Evolutionary conservation across 2,329 filamentous ascomycete genomes (phyloP), one percentile per base, ranked within the genome.

Genomic region (Cladosporium sp.): DNA sequence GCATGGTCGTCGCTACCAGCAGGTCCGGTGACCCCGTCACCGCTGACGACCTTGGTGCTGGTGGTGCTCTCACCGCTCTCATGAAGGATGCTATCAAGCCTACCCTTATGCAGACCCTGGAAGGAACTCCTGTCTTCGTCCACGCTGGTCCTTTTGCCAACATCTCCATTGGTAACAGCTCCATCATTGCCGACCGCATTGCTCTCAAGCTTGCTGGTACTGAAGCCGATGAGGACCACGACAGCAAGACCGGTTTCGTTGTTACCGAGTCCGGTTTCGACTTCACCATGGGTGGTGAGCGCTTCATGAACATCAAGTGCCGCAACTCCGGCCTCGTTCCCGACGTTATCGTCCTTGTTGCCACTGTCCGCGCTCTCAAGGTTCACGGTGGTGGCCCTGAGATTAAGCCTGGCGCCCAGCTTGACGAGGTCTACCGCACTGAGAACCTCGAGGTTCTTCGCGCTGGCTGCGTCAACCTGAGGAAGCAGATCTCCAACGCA

Each of bases 261-360:
- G 84, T 98, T 32, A 98, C 93, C 1, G 93, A 98, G 71, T 92
- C 93, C 47, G 93, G 93, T 8, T 98, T 98, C 69, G 93, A 98
- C 72, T 98, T 98, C 74, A 97, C 93, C 62, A 98, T 98, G 93
- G 93, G 93, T 57, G 93, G 93, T 56, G 93, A 98, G 78, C 86
- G 93, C 46, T 98, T 98, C 79, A 97, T 98, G 83, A 97, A 98
- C 77, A 97, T 98, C 78, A 98, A 98, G 79, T 97, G 93, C 75
- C 86, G 93, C 53, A 87, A 90, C 8, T 96, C 92, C 5, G 92
- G 92, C 19, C 84, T 98, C 39, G 82, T 89, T 2, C 93, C 93
- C 2, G 93, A 98, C 64, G 88, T 90, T 1, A 91, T 95, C 6
- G 89, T 98, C 38, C 84, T 98, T 52, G 93, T 98, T 32, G 92